A percentile compares a stretch with the other conserved stretches of the same genome.
These are phyloP conservation scores for Cardamine chenopodiifolia DNA, from an alignment of 345 rosid species.

Conservation along the genomic window DNA sequence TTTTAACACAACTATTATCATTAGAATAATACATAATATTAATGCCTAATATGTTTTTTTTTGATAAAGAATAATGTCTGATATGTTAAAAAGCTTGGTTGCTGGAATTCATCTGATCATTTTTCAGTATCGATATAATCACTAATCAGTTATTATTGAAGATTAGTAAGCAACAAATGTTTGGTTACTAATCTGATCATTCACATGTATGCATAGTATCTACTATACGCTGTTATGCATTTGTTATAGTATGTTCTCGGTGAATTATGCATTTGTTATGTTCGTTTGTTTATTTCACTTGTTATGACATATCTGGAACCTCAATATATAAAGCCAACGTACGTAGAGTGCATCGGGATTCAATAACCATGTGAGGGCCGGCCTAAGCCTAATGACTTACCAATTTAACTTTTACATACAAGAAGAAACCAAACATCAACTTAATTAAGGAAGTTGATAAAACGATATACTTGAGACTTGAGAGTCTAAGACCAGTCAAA, in stretches of 20 bases:
- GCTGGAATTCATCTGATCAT: background rate
- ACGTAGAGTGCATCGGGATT: slow-evolving; percentile 28
- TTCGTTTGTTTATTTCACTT: background rate
- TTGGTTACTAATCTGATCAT: background rate
- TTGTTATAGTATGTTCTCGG: too few species aligned
- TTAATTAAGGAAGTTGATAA: slow-evolving; percentile 12
- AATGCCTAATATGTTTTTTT: too few species aligned
- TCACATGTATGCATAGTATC: background rate
- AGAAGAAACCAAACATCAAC: background rate
- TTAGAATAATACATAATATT: background rate
- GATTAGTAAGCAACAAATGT: background rate
- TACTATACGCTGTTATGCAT: background rate
- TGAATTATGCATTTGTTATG: background rate
- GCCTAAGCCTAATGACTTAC: background rate
- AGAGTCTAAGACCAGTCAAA: slow-evolving; percentile 34
- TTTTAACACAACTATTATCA: background rate
- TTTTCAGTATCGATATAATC: slow-evolving; percentile 40
- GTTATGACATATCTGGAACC: background rate
- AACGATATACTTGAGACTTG: slow-evolving; percentile 22
- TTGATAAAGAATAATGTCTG: too few species aligned
- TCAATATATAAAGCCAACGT: slow-evolving; percentile 9
- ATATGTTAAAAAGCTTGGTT: background rate
- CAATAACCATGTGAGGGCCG: slow-evolving; percentile 5
- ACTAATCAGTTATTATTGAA: background rate
- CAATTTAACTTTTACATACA: slow-evolving; percentile 11